Evolutionary conservation across 106 monocot genomes (phyloP).

Genomic region (Dactylorhiza incarnata): DNA sequence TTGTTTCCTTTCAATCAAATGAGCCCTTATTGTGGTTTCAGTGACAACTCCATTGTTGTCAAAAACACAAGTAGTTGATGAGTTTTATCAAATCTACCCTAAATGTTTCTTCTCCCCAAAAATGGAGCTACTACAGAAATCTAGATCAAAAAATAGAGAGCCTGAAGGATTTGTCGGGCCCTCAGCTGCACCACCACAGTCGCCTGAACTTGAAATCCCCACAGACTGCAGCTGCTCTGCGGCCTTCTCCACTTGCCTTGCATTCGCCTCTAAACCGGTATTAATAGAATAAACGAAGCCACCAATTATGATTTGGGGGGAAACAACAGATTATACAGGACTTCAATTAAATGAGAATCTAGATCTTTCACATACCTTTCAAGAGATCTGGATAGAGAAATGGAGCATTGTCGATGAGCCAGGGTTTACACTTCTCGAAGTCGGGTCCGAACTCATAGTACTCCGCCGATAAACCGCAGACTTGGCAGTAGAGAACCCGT

Average conservation of each 20-base stretch:
- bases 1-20: too few species aligned
- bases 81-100: background rate
- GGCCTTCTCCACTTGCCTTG: conserved; percentile 45
- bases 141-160: background rate
- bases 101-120: background rate
- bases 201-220: conserved; percentile 49
- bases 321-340: background rate
- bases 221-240: conserved; percentile 61
- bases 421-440: conserved; percentile 93
- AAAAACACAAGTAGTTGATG: too few species aligned
- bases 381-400: conserved; percentile 82
- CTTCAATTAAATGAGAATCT: background rate
- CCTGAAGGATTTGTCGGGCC: conserved; percentile 19
- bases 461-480: conserved; percentile 88
- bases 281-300: background rate
- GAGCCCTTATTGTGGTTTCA: too few species aligned
- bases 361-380: conserved; percentile 11
- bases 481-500: conserved; percentile 68
- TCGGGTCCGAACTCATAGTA: conserved; percentile 95
- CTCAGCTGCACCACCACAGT: conserved; percentile 19
- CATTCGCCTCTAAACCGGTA: conserved; percentile 37
- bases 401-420: conserved; percentile 73
- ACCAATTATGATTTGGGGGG: background rate
- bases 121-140: background rate
- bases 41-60: too few species aligned